Evolutionary conservation across 371 early-diverging fungal genomes (phyloP), one percentile per base, ranked within the genome.

Genomic region (Mucor saturninus): DNA sequence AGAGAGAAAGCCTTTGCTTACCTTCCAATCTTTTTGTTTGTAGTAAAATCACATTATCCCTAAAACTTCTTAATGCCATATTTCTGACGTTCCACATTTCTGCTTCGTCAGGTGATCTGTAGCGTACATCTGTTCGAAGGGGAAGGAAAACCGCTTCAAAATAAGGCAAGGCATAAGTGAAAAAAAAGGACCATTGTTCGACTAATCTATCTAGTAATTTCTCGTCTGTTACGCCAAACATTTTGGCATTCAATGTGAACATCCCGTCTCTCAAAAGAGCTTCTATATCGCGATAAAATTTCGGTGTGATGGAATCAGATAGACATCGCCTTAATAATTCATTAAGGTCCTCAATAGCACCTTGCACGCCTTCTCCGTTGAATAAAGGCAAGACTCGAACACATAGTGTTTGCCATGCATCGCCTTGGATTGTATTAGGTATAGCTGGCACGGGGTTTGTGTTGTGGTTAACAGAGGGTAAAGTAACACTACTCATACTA

Each of bases 111-210:
- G 65, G 54, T 26, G 75, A 63, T 42, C 74, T 50, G 37, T 78
- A 81, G 5, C 71, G 67, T 9, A 86, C 75, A 43, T 85, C 84
- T 26, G 83, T 83, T 39, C 82, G 77, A 9, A 94, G 64, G 3
- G 95, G 95, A 4, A 93, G 76, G 64, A 95, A 94, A 10, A 91
- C 93, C 2, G 91, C 94, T 65, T 94, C 90, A 59, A 95, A 82
- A 58, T 90, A 93, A 56, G 94, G 95, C 42, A 94, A 73, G 2
- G 93, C 93, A 43, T 91, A 91, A 0, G 91, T 90, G 59, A 90
- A 91, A 67, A 91, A 89, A 68, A 93, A 91, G 3, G 89, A 89
- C 95, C 95, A 95, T 35, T 91, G 86, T 48, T 91, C 91, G 1
- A 91, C 91, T 28, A 94, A 60, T 11, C 93, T 86, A 37, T 84